Base-by-base conservation (phyloP, 192 early-diverging fungal genomes). In the Coemansia sp. region DNA sequence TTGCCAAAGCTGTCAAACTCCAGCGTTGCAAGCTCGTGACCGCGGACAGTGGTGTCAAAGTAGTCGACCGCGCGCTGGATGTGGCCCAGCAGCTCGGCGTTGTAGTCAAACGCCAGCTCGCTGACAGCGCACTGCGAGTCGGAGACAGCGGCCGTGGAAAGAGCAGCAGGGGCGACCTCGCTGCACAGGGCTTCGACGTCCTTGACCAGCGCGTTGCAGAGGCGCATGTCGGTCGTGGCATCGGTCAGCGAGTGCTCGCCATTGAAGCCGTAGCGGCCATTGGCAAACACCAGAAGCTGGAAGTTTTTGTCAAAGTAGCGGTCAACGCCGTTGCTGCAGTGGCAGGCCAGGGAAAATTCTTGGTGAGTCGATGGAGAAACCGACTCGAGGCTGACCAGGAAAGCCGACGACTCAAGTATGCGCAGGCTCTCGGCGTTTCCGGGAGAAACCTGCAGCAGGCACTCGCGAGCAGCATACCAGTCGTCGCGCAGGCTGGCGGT, bases 271-370 rank as follows among this genome's bases (percentile, higher is more conserved):
- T 89, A 89, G 71, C 90, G 89, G 22, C 90, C 91, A 72, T 93
- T 93, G 63, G 88, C 90, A 79, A 91, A 91, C n/a, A 91, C 86
- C 65, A 93, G 85, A 34, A 93, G 85, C 80, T 93, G 90, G 66
- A 91, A 85, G 55, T 87, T 86, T 80, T 93, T 93, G 89, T 93
- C 91, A 84, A 90, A 92, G 85, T 88, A 93, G 51, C 85, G 84
- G 81, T 90, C 89, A 45, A 77, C 76, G 48, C 90, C 91, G 66
- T 92, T 87, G 20, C 92, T 89, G 81, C 93, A 91, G 92, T 93
- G 91, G 83, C 90, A 93, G 7, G 88, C 89, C 8, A 88, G 86
- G 61, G 88, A 87, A 20, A 92, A 86, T 69, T 93, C 91, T 36
- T 92, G 87, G 58, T 83, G 83, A 4, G 91, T 91, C 0, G 85